Base-by-base conservation (phyloP, 208 protist genomes). In the Wallacemonas sp. region DNA sequence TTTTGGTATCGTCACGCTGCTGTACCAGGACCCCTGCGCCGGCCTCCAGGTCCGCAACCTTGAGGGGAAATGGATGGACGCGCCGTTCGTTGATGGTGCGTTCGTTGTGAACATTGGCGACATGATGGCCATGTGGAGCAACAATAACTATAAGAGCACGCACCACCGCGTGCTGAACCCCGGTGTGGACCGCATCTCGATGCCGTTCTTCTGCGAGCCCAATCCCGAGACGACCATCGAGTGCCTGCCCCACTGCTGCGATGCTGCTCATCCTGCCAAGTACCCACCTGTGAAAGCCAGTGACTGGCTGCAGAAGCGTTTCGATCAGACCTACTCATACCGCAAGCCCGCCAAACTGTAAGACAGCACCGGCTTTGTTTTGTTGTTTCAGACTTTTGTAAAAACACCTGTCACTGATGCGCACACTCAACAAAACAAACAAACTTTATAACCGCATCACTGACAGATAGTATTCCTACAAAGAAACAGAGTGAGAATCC, bases 81-180 rank as follows among this genome's bases (percentile, higher is more conserved):
- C 63, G 17, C 63, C 68, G n/a, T 68, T 58, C 17, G 1, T 85
- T 21, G 32, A 44, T 14, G 67, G 64, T 17, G 72, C 69, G 16
- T 79, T 85, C 47, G 75, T 81, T 24, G 72, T 85, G 23, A 85
- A 85, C 62, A 81, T 85, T 67, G 79, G 79, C 12, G 80, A 86
- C 65, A 86, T 86, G 80, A 74, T 86, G 63, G 61, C 56, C n/a
- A 72, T 72, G 66, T 78, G 68, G 80, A 86, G 72, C 46, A 77
- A 74, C 47, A 49, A 54, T n/a, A 56, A 56, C 36, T 82, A 80
- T 56, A 65, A 67, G 56, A 71, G 69, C 38, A 81, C 74, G 0
- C 48, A 68, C 6, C 80, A 86, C 63, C 68, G 76, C 11, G 80
- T 82, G 23, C 24, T 69, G 32, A 81, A 80, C 54, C 68, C 68